Conservation (phyloP, 2,329 filamentous ascomycete species). For the Trichoderma sp. region DNA sequence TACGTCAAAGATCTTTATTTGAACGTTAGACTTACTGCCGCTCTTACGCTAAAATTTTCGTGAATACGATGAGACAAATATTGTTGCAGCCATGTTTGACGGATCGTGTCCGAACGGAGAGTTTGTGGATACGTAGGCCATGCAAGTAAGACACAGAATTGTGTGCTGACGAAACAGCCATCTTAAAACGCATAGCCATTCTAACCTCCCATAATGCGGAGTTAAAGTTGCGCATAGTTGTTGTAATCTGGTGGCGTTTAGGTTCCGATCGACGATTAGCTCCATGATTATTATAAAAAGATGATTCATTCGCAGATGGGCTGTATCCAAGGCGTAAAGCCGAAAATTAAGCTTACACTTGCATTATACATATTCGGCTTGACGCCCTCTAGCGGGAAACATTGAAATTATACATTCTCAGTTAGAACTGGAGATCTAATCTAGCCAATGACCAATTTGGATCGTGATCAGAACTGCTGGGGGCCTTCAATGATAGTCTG, state of each 20-base stretch:
- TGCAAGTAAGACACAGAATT: background rate
- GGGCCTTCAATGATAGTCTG: too few relatives aligned
- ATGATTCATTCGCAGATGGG: background rate
- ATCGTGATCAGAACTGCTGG: too few relatives aligned
- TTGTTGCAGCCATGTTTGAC: background rate
- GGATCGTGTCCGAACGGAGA: background rate
- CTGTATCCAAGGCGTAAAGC: rapidly evolving
- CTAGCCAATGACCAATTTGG: too few relatives aligned
- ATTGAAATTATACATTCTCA: background rate
- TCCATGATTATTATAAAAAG: background rate
- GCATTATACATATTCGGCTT: background rate
- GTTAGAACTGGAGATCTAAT: too few relatives aligned
- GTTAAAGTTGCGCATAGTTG: background rate
- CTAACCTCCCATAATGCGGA: background rate
- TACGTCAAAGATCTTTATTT: too few relatives aligned
- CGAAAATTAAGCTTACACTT: background rate
- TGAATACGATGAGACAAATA: background rate
- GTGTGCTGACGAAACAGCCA: background rate
- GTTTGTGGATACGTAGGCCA: background rate
- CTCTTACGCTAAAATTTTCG: too few relatives aligned
- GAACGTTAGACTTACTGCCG: too few relatives aligned
- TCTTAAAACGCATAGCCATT: background rate
- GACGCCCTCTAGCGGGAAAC: background rate
- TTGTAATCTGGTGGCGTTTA: background rate
- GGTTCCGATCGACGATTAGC: background rate